phyloP scores from a whole-genome alignment of 108 stramenopile genomes.

The Mediolabrus comicus region DNA sequence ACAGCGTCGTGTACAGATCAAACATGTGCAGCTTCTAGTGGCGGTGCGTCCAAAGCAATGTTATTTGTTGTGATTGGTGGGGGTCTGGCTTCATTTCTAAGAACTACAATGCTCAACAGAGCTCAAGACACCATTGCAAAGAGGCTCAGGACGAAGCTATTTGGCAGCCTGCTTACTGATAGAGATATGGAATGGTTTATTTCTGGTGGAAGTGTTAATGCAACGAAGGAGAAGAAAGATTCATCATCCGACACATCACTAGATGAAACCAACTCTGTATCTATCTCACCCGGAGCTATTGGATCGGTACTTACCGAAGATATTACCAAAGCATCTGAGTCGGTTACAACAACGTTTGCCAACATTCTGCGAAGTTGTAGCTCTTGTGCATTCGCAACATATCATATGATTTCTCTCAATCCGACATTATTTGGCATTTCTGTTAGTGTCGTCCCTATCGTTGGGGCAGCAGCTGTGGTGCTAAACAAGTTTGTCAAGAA shows the following conservation, averaged over 20 bases:
- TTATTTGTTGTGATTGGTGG: constrained; percentile 71
- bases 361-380: constrained; percentile 69
- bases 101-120: constrained; percentile 70
- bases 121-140: constrained; percentile 73
- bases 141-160: constrained; percentile 61
- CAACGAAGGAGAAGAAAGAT: constrained; percentile 8
- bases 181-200: constrained; percentile 84
- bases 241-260: neutral
- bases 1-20: constrained; percentile 15
- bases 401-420: constrained; percentile 79
- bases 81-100: constrained; percentile 75
- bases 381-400: constrained; percentile 71
- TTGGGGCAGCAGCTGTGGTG: constrained; percentile 71
- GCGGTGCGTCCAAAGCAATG: constrained; percentile 38
- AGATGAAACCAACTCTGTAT: neutral
- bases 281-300: constrained; percentile 70
- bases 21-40: constrained; percentile 17
- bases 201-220: constrained; percentile 17
- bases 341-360: constrained; percentile 70
- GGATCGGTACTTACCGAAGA: constrained; percentile 72
- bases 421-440: constrained; percentile 72
- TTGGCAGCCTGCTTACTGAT: constrained; percentile 49
- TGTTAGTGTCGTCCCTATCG: constrained; percentile 66
- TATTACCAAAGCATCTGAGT: constrained; percentile 60
- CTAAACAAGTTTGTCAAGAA: constrained; percentile 72